These are phyloP conservation scores for Neonectria ditissima DNA, from an alignment of 2,329 filamentous ascomycete genomes.

Conservation along the genomic window DNA sequence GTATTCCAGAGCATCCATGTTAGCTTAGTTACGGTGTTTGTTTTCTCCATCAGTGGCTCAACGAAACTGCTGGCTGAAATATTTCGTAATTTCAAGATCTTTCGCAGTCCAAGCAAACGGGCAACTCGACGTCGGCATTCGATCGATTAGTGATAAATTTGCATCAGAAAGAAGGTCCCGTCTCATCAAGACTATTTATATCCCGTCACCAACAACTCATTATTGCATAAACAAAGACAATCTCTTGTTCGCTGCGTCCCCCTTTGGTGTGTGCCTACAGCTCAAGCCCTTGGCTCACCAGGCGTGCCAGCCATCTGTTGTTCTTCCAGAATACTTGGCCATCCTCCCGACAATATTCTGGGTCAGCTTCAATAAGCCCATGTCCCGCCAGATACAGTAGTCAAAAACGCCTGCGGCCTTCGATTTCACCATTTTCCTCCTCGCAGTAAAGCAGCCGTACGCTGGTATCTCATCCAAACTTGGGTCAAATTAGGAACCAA, in stretches of 20 bases:
- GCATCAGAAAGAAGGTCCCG: not conserved
- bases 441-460: not conserved
- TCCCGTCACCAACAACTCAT: not conserved
- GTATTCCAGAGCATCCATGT: not conserved
- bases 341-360: conserved; percentile 2
- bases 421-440: not conserved
- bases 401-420: not conserved
- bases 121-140: not conserved
- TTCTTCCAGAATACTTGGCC: conserved; percentile 10
- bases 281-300: not conserved
- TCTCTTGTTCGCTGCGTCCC: not conserved
- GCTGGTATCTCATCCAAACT: not conserved
- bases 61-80: too few species aligned
- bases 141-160: not conserved
- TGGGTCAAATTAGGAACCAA: not conserved
- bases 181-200: not conserved
- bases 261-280: not conserved
- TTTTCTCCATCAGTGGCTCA: not conserved
- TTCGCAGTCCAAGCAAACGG: too few species aligned
- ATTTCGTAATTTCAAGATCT: too few species aligned
- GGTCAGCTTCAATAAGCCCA: not conserved
- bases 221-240: not conserved
- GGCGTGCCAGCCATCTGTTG: not conserved
- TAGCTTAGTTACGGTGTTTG: not conserved
- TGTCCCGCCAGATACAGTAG: not conserved